phyloP scores from a whole-genome alignment of 2,329 filamentous ascomycete genomes.

The Penicillium freii region DNA sequence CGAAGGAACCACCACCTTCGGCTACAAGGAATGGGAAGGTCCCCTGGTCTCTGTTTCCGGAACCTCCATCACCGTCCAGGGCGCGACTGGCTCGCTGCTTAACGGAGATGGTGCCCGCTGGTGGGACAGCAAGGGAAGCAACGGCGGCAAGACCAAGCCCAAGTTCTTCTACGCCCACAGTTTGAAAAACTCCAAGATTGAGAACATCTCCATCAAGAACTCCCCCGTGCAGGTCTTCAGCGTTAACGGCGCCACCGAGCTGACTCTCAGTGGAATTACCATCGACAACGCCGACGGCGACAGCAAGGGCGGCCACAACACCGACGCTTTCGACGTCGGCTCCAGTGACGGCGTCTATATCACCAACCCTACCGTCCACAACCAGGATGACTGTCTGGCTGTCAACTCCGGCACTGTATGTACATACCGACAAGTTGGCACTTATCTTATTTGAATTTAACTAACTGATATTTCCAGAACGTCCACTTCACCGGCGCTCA shows the following conservation, averaged over 20 bases:
- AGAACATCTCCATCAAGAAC: conserved; percentile 32
- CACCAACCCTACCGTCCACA: conserved; percentile 53
- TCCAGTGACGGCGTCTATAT: conserved; percentile 45
- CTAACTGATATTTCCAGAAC: conserved; percentile 16
- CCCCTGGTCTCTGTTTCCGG: conserved; percentile 63
- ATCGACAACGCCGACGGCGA: conserved; percentile 60
- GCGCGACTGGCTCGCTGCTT: conserved; percentile 40
- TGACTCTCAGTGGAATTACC: conserved; percentile 53
- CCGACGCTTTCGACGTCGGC: conserved; percentile 44
- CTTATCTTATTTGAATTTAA: too few species aligned
- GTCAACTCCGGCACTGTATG: conserved; percentile 54
- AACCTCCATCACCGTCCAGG: conserved; percentile 54
- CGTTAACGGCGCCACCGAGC: conserved; percentile 44
- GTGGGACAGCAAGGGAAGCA: conserved; percentile 62
- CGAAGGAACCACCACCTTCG: conserved; percentile 63
- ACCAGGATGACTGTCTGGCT: conserved; percentile 61
- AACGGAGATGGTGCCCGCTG: conserved; percentile 57
- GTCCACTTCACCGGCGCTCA: conserved; percentile 32
- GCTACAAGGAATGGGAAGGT: conserved; percentile 63
- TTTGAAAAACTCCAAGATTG: conserved; percentile 32
- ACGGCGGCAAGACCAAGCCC: conserved; percentile 63
- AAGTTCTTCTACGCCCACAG: conserved; percentile 58
- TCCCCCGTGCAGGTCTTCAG: conserved; percentile 40
- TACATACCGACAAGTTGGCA: too few species aligned
- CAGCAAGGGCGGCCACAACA: conserved; percentile 49